Evolutionary conservation across 2,329 filamentous ascomycete species (phyloP), one percentile per base, ranked within the genome.

Genomic region (Penicillium sp.): DNA sequence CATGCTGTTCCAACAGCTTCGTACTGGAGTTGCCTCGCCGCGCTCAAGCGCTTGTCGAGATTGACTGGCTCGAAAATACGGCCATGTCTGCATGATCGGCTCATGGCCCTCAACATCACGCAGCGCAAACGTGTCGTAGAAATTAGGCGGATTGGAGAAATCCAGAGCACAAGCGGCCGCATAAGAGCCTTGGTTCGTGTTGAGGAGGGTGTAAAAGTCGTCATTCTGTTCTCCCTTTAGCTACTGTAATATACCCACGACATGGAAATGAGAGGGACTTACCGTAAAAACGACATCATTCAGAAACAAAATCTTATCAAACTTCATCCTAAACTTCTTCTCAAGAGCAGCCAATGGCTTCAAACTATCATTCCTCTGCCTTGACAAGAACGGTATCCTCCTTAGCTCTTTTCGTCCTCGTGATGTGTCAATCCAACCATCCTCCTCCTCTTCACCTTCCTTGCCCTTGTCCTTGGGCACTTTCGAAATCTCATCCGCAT

Each of bases 101-200:
- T 81, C 80, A 62, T 82, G 81, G 1, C 87, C 87, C 58, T 88
- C 81, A 2, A 77, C 73, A 63, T 91, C 88, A 14, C 88, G 79
- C 20, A 86, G 83, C 1, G 87, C 88, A 68, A 89, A 91, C 0
- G 86, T 84, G 68, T 91, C 89, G 69, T 91, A 91, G 67, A 85
- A 89, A 42, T 82, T 78, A 60, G 87, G 83, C 0, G 85, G 83
- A 55, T 82, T 81, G 60, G 84, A 82, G 64, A 86, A 90, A 71
- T 91, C 88, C 35, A 89, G 73, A 0, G 86, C 86, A 65, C 88
- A 91, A 3, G 85, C 86, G 0, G 87, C 84, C 3, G 85, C 82
- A 63, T 90, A 91, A 16, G 74, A 65, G 5, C 80, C 77, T 16
- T 71, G 63, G 63, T 85, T 83, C 2, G 84, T 87, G 49, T 78